Evolutionary conservation across 768 basidiomycete genomes (phyloP).

Genomic region (Arthromyces matolae): DNA sequence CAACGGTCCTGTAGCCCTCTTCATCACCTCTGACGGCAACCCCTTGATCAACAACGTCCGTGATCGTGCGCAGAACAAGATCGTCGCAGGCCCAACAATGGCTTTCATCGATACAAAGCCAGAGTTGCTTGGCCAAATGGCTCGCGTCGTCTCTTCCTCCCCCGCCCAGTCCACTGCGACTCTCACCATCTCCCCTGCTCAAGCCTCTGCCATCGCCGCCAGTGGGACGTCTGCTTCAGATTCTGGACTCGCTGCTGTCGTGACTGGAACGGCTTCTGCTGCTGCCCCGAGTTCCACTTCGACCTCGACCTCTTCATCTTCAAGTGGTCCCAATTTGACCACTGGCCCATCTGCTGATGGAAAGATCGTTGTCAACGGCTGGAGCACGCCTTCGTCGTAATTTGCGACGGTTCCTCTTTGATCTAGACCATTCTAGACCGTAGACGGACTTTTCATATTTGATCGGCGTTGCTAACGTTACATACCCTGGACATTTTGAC

Average conservation of each 20-base stretch:
- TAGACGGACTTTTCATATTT: no score
- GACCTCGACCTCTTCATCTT: slow-evolving; percentile 10
- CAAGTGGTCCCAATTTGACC: slow-evolving; percentile 36
- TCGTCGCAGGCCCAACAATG: slow-evolving; percentile 71
- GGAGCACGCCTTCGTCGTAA: slow-evolving; percentile 22
- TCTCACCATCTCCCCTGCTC: slow-evolving; percentile 18
- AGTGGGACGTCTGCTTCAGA: no score
- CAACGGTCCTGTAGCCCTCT: slow-evolving; percentile 74
- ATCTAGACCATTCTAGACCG: no score
- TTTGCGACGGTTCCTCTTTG: no score
- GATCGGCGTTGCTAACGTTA: no score
- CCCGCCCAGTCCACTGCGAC: slow-evolving; percentile 12
- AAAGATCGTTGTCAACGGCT: slow-evolving; percentile 43
- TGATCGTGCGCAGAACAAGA: slow-evolving; percentile 47
- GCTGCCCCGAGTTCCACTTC: background rate
- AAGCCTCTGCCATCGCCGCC: slow-evolving; percentile 30
- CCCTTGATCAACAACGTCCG: slow-evolving; percentile 61
- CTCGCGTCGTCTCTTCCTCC: slow-evolving; percentile 23
- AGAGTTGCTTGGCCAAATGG: slow-evolving; percentile 48
- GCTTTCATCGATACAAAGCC: slow-evolving; percentile 61
- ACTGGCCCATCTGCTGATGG: slow-evolving; percentile 42
- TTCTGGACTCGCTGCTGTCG: slow-evolving; percentile 2
- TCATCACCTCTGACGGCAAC: slow-evolving; percentile 58
- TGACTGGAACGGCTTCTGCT: background rate
- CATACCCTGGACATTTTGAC: no score